A percentile compares a stretch with the other conserved stretches of the same genome.
Evolutionary conservation across 345 rosid species (phyloP).

Genomic region (Erodium maritimum): DNA sequence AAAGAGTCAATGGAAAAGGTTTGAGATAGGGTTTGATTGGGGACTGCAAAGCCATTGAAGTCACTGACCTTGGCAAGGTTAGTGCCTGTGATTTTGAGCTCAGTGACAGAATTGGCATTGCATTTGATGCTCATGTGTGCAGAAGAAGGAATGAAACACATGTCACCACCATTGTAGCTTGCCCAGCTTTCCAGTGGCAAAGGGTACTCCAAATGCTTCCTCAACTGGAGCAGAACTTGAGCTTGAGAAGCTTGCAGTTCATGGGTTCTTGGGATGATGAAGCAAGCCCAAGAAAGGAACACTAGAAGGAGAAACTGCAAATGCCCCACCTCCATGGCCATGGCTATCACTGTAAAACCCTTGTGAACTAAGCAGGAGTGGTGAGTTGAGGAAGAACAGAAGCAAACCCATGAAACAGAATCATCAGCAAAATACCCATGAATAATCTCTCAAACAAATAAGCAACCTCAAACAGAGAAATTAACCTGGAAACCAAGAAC

Average conservation of each 20-base stretch:
- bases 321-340: conserved; percentile 19
- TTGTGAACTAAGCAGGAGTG: too few relatives aligned
- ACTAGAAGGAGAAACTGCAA: conserved; percentile 21
- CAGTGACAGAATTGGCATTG: conserved; percentile 47
- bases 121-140: conserved; percentile 50
- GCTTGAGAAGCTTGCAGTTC: conserved; percentile 50
- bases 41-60: conserved; percentile 50
- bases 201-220: conserved; percentile 84
- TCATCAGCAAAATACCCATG: background rate
- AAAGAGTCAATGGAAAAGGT: conserved; percentile 75
- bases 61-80: conserved; percentile 42
- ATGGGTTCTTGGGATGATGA: conserved; percentile 24
- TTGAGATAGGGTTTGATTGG: conserved; percentile 51
- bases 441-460: background rate
- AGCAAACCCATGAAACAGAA: background rate
- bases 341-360: background rate
- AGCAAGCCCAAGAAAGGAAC: conserved; percentile 30
- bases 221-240: conserved; percentile 57
- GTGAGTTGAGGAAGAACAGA: too few relatives aligned
- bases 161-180: conserved; percentile 54
- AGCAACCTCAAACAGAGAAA: background rate
- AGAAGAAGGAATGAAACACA: conserved; percentile 53
- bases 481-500: background rate
- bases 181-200: conserved; percentile 45
- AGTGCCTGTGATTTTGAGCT: conserved; percentile 76